Evolutionary conservation across 345 rosid species (phyloP).

Genomic region (Fremontodendron californicum): DNA sequence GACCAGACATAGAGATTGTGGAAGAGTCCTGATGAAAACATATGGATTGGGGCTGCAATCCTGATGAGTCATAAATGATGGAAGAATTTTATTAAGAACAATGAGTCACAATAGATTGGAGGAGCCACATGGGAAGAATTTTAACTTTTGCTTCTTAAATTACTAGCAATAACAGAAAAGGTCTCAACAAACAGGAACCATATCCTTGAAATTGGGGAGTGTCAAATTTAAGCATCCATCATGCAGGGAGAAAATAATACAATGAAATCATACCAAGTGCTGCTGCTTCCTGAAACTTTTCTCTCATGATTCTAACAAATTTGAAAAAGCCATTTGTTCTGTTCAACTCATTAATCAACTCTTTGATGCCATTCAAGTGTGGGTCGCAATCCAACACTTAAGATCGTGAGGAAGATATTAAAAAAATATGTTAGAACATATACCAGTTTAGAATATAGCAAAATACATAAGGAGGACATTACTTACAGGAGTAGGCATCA

Average conservation of each 20-base stretch:
- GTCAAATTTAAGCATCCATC: slow-evolving; percentile 5
- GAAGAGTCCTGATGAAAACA: slow-evolving; percentile 48
- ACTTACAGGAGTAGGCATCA: slow-evolving; percentile 64
- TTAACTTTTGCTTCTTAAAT: not conserved
- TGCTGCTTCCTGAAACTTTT: slow-evolving; percentile 64
- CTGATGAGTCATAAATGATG: slow-evolving; percentile 33
- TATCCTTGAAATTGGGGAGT: not conserved
- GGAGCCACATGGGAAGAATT: not conserved
- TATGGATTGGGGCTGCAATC: slow-evolving; percentile 34
- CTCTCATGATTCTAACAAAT: slow-evolving; percentile 80
- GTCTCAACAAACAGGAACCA: slow-evolving; percentile 4
- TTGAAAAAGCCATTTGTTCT: slow-evolving; percentile 70
- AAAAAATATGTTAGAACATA: slow-evolving; percentile 11
- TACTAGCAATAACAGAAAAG: not conserved
- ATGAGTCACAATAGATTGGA: not conserved
- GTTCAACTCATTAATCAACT: slow-evolving; percentile 68
- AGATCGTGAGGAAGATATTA: slow-evolving; percentile 18
- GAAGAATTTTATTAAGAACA: not conserved
- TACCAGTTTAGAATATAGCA: not conserved
- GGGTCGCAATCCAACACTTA: slow-evolving; percentile 81
- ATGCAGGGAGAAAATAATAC: slow-evolving; percentile 5
- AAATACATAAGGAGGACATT: slow-evolving; percentile 1
- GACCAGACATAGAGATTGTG: slow-evolving; percentile 59
- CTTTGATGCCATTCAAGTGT: slow-evolving; percentile 45
- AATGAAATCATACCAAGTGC: slow-evolving; percentile 40